Evolutionary conservation across 148 eudicot species (phyloP).

Genomic region (Heliosperma pusillum): DNA sequence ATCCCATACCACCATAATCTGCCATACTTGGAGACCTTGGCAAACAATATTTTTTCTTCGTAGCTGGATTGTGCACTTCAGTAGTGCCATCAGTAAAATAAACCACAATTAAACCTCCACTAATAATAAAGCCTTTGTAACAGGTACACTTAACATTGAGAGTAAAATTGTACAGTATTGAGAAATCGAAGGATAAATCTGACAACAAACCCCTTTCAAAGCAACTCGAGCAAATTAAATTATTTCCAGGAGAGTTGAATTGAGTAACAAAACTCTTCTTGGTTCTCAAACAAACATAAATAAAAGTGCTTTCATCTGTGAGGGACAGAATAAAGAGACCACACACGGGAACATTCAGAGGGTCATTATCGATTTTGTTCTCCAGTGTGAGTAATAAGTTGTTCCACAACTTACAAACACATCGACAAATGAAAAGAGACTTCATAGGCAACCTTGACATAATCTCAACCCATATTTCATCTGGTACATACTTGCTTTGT

Average conservation of each 20-base stretch:
- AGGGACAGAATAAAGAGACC: neutral
- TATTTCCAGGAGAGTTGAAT: neutral
- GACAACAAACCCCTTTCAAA: neutral
- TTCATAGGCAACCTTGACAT: neutral
- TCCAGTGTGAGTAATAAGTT: neutral
- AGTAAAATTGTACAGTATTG: neutral
- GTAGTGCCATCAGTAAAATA: neutral
- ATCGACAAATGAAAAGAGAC: slow-evolving; percentile 1
- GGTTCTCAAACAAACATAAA: neutral
- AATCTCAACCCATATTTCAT: slow-evolving; percentile 5
- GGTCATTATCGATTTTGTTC: neutral
- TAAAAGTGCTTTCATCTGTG: neutral
- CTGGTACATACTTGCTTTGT: slow-evolving; percentile 3
- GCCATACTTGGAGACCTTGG: neutral
- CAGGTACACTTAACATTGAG: no score
- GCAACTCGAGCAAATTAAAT: neutral
- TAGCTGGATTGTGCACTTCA: neutral
- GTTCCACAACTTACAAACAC: neutral
- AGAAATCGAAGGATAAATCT: neutral
- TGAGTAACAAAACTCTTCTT: neutral
- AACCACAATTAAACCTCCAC: neutral
- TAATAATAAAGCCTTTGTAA: neutral
- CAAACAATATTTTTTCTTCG: neutral
- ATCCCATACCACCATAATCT: no score
- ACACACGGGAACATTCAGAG: neutral